Percentiles rank a stretch among this genome's conserved stretches.
Conservation (phyloP, 768 basidiomycete genomes). For the Podaxis pistillaris region DNA sequence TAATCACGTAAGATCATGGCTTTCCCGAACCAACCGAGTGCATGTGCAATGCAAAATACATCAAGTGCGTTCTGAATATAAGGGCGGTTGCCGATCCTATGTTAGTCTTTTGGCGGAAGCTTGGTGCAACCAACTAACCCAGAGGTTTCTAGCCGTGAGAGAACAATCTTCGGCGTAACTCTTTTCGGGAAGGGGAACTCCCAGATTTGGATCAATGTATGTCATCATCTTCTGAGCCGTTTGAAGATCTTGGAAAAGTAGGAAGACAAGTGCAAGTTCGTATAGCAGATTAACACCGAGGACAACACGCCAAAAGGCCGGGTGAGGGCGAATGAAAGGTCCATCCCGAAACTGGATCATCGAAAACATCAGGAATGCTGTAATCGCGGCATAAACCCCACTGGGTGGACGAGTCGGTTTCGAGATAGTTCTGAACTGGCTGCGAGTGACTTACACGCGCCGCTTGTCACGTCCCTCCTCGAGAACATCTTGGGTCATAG, state of each 20-base stretch:
- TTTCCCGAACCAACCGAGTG: slow-evolving; percentile 90
- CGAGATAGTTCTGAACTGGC: neutral
- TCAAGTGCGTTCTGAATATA: slow-evolving; percentile 68
- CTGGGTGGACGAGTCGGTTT: slow-evolving; percentile 34
- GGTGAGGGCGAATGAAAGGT: slow-evolving; percentile 85
- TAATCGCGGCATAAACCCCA: slow-evolving; percentile 73
- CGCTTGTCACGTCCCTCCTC: slow-evolving; percentile 82
- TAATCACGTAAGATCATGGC: slow-evolving; percentile 88
- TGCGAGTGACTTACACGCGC: slow-evolving; percentile 57
- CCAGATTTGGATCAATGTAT: slow-evolving; percentile 69
- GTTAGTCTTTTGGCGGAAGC: neutral
- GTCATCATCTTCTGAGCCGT: slow-evolving; percentile 80
- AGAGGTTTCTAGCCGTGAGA: slow-evolving; percentile 58
- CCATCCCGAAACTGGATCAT: slow-evolving; percentile 90
- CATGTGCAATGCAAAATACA: slow-evolving; percentile 83
- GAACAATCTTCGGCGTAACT: slow-evolving; percentile 82
- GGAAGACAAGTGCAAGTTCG: slow-evolving; percentile 77
- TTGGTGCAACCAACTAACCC: slow-evolving; percentile 45
- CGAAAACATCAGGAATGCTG: slow-evolving; percentile 76
- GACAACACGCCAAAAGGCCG: slow-evolving; percentile 80
- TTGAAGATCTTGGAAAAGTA: slow-evolving; percentile 81
- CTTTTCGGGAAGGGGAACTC: slow-evolving; percentile 76
- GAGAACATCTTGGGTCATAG: slow-evolving; percentile 80
- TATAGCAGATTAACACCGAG: slow-evolving; percentile 83
- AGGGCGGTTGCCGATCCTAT: slow-evolving; percentile 1